Evolutionary conservation across 495 filamentous ascomycete species (phyloP), one percentile per base, ranked within the genome.

Genomic region (Cladorrhinum samala): DNA sequence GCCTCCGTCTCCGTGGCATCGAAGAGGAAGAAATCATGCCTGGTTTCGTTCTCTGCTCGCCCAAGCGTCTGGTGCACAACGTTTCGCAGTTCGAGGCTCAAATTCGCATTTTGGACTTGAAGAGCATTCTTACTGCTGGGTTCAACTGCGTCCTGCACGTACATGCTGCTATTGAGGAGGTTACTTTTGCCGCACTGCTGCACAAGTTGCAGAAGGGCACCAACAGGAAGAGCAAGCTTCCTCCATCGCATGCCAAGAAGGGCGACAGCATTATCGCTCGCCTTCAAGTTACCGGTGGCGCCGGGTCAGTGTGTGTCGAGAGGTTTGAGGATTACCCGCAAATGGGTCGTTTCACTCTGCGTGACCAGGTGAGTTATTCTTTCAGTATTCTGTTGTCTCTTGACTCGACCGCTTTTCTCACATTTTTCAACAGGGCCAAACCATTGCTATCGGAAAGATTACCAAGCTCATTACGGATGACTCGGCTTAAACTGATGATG

Each of bases 121-220:
- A 95, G 83, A 87, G 73, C 64, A 99, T 99, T 69, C 78, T 98
- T 2, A 86, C 68, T 8, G 72, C 73, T 8, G 73, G 88, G 82
- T 64, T 95, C 86, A 68, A 97, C 88, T 81, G 94, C 85, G 74
- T 97, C 81, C 66, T 95, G 86, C 57, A 80, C 92, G 72, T 95
- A 85, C 76, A 91, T 67, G 88, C 91, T 14, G 92, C 92, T 30
- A 91, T 95, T 54, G 92, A 97, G 73, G 93, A 99, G 67, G 86
- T 97, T 36, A 96, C 90, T 0, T 89, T 99, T 61, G 77, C 81
- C 0, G 78, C 83, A 8, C 77, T 99, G 40, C 75, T 99, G 46
- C 92, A 99, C 71, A 96, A 94, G 73, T 76, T 95, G 30, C 91
- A 99, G 70, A 96, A 96, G 68, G 93, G 94, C 24, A 97, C 94